Conservation (phyloP, 306 rosid species). For the Prunus mume region DNA sequence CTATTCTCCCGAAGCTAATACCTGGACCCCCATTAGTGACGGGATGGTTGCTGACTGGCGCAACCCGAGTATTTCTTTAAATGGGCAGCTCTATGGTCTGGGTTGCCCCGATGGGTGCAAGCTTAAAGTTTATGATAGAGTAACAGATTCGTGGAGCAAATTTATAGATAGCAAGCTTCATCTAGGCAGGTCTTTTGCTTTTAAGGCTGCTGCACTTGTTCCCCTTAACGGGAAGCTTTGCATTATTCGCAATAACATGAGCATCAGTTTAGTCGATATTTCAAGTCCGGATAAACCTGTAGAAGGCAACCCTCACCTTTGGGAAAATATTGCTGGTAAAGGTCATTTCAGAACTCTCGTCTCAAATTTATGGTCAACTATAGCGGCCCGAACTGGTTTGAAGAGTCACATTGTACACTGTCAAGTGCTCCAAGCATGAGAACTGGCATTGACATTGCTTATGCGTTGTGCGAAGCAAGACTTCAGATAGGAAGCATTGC, state of each 20-base stretch:
- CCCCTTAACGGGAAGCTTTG: constrained; percentile 93
- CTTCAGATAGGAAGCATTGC: constrained; percentile 14
- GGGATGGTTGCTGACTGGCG: constrained; percentile 97
- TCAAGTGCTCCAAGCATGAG: constrained; percentile 94
- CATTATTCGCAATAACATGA: constrained; percentile 96
- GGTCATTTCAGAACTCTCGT: constrained; percentile 79
- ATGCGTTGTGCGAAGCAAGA: constrained; percentile 24
- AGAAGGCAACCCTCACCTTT: constrained; percentile 77
- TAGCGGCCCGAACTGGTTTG: constrained; percentile 83
- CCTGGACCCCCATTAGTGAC: constrained; percentile 74
- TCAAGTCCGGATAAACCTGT: constrained; percentile 62
- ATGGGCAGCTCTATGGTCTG: constrained; percentile 81
- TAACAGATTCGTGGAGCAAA: constrained; percentile 85
- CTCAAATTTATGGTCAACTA: constrained; percentile 80
- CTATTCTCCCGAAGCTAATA: constrained; percentile 83
- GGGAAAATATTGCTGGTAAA: constrained; percentile 96
- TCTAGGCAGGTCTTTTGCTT: constrained; percentile 82
- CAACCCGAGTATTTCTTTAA: constrained; percentile 86
- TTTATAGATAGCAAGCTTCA: constrained; percentile 97
- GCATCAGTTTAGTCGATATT: constrained; percentile 91
- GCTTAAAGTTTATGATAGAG: constrained; percentile 77
- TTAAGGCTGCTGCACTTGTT: constrained; percentile 97
- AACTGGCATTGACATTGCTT: constrained; percentile 10
- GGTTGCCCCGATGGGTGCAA: constrained; percentile 97
- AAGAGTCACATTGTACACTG: constrained; percentile 98